Percentiles rank a stretch among this genome's conserved stretches.
phyloP scores from a whole-genome alignment of 768 basidiomycete genomes.

The Phallus indusiatus region DNA sequence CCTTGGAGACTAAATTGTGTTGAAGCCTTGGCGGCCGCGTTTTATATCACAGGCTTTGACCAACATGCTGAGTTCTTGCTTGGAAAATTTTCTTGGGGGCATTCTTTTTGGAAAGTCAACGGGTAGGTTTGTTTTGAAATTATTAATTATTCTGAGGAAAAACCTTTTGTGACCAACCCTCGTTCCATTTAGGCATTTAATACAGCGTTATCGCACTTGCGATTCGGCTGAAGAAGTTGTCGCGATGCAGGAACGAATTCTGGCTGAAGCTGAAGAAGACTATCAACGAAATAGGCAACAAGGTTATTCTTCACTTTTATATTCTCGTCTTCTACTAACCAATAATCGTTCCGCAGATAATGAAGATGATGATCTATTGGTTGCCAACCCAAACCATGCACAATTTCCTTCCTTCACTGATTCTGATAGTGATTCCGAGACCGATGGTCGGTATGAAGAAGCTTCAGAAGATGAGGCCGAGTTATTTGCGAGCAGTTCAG shows the following conservation, averaged over 20 bases:
- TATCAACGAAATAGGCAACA: conserved; percentile 48
- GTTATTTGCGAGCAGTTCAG: not conserved
- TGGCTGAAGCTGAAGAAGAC: conserved; percentile 55
- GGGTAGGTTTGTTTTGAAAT: conserved; percentile 35
- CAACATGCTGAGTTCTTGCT: conserved; percentile 71
- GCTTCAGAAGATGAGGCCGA: not conserved
- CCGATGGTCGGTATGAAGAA: not conserved
- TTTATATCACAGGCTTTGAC: conserved; percentile 87
- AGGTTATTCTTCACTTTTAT: conserved; percentile 9
- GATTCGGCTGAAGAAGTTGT: conserved; percentile 46
- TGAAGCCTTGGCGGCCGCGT: conserved; percentile 88
- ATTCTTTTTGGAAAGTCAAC: conserved; percentile 81
- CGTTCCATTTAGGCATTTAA: conserved; percentile 34
- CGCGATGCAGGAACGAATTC: conserved; percentile 55
- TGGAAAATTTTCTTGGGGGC: conserved; percentile 84
- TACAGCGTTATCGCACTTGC: conserved; percentile 74
- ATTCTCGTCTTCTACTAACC: conserved; percentile 4
- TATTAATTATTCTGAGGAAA: not conserved
- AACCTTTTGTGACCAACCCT: not conserved
- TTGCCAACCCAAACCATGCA: conserved; percentile 60
- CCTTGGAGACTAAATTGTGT: conserved; percentile 95
- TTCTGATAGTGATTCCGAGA: not conserved
- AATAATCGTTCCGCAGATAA: conserved; percentile 4
- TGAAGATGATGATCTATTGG: conserved; percentile 48
- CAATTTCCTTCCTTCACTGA: not conserved